Percentiles rank a stretch among this genome's conserved stretches.
These are phyloP conservation scores for Colletotrichum spaethianum DNA, from an alignment of 2,329 filamentous ascomycete species.

Conservation along the genomic window DNA sequence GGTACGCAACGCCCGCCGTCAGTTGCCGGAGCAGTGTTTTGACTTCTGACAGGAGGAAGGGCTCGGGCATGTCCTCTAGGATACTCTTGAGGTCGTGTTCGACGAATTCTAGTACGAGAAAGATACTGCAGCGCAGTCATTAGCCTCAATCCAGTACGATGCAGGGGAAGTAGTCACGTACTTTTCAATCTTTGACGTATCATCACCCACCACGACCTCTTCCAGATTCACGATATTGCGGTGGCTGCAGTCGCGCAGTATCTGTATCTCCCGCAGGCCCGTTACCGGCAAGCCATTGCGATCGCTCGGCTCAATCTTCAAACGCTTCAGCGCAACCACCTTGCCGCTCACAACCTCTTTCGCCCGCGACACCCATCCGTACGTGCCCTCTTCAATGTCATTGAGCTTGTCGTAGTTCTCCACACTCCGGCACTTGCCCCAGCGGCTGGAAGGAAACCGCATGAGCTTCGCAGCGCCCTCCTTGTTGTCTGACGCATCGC, in stretches of 20 bases:
- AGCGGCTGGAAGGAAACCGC: constrained; percentile 77
- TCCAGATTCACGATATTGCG: constrained; percentile 85
- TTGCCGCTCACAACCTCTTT: constrained; percentile 80
- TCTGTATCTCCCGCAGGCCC: constrained; percentile 93
- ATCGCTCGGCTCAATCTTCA: constrained; percentile 89
- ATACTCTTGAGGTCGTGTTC: constrained; percentile 97
- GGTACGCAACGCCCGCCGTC: constrained; percentile 82
- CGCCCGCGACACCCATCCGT: constrained; percentile 93
- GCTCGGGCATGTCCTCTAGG: constrained; percentile 93
- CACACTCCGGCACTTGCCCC: constrained; percentile 81
- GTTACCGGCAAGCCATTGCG: constrained; percentile 87
- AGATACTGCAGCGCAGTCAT: constrained; percentile 72
- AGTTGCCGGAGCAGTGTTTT: constrained; percentile 93
- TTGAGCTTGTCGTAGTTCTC: constrained; percentile 94
- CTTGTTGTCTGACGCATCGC: constrained; percentile 44
- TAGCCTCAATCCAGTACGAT: constrained; percentile 51
- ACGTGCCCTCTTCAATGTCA: constrained; percentile 97
- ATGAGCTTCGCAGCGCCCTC: constrained; percentile 70
- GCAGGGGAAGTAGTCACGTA: constrained; percentile 48
- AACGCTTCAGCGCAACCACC: constrained; percentile 91
- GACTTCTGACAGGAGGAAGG: constrained; percentile 91
- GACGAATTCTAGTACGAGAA: constrained; percentile 96
- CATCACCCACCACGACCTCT: constrained; percentile 86
- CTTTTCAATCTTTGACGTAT: constrained; percentile 68
- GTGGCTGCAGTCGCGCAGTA: constrained; percentile 84